Base-by-base conservation (phyloP, 2,329 filamentous ascomycete species). In the Scedosporium apiospermum region DNA sequence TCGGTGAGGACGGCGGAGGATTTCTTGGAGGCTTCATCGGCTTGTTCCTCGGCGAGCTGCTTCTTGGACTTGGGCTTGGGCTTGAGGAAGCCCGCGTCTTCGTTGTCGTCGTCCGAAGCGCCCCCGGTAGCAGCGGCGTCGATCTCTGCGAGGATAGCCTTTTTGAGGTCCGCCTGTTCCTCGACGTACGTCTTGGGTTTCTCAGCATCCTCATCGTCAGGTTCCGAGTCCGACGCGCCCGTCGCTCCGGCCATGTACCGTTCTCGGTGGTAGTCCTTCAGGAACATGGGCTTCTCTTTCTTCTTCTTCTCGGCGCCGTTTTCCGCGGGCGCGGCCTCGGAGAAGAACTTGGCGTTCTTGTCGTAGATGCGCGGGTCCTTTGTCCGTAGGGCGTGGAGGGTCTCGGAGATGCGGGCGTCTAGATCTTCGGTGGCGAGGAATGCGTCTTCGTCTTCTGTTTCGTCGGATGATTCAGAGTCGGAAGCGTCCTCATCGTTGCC, bases 361-460 rank as follows among this genome's bases (percentile, higher is more conserved):
- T 98, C 90, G 78, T 97, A 97, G 60, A 99, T 87, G 61, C 90
- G 83, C 30, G 95, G 95, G 70, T 99, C 95, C 73, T 96, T 98
- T 70, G 84, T 88, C 68, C 88, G 87, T 71, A 99, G 93, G 51
- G 95, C 95, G 66, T 90, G 82, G 23, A 99, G 81, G 0, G 93
- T 96, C 26, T 88, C 91, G 57, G 88, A 87, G 67, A 98, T 96
- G 71, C 97, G 88, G 14, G 87, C 84, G 73, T 99, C 95, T 53
- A 98, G 82, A 41, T 87, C 87, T 70, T 90, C 88, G 16, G 93
- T 97, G 34, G 88, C 91, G 12, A 99, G 80, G 67, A 95, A 90
- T 62, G 89, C 95, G 30, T 90, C 88, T 67, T 98, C 93, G 69
- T 98, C 95, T 74, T 98, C 93, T 18, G 88, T 87, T 70, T 96